Conservation (phyloP, 2,329 filamentous ascomycete genomes). For the Aureobasidium sp. region DNA sequence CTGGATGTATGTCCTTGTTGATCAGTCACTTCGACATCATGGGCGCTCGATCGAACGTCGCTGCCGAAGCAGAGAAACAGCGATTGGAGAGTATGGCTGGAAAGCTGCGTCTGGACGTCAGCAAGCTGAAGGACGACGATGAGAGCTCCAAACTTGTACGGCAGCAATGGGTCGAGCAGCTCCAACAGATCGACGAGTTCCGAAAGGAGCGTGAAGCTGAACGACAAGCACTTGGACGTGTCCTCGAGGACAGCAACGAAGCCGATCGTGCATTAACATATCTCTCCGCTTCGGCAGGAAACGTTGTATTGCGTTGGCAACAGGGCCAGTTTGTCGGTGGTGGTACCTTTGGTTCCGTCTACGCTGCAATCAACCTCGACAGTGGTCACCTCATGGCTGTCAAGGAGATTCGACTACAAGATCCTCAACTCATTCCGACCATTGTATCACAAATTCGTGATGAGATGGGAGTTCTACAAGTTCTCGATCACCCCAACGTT, state of each 20-base stretch:
- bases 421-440: slow-evolving; percentile 89
- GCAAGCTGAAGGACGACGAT: slow-evolving; percentile 68
- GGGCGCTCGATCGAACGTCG: slow-evolving; percentile 87
- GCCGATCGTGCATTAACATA: slow-evolving; percentile 92
- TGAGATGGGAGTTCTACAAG: slow-evolving; percentile 93
- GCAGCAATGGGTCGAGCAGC: slow-evolving; percentile 64
- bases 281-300: slow-evolving; percentile 87
- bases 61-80: slow-evolving; percentile 89
- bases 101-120: slow-evolving; percentile 72
- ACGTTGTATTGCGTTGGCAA: slow-evolving; percentile 94
- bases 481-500: slow-evolving; percentile 94
- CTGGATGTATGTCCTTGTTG: slow-evolving; percentile 92
- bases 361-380: slow-evolving; percentile 94
- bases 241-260: slow-evolving; percentile 90
- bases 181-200: slow-evolving; percentile 69
- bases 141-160: slow-evolving; percentile 70
- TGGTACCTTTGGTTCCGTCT: slow-evolving; percentile 94
- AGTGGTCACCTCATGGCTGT: slow-evolving; percentile 96
- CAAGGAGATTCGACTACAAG: slow-evolving; percentile 95
- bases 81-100: slow-evolving; percentile 72
- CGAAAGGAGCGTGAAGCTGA: slow-evolving; percentile 76
- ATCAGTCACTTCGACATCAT: slow-evolving; percentile 99
- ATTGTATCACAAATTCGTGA: slow-evolving; percentile 92
- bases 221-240: slow-evolving; percentile 78
- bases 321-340: slow-evolving; percentile 98